phyloP scores from a whole-genome alignment of 2,329 filamentous ascomycete genomes.

The Monosporascus sp. region DNA sequence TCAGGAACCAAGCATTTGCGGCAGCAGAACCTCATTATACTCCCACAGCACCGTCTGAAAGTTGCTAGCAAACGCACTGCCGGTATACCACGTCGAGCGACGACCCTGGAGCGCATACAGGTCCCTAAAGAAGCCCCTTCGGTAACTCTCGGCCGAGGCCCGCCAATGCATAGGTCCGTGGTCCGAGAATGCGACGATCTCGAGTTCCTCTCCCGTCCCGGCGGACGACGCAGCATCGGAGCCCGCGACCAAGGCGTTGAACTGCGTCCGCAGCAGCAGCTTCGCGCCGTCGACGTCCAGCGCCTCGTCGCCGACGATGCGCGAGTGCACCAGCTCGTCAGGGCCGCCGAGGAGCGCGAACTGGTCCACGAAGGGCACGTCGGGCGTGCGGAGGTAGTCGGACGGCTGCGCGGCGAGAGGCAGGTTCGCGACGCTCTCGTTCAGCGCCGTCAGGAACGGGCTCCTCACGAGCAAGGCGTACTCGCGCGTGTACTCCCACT shows the following conservation, averaged over 20 bases:
- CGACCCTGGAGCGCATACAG: conserved; percentile 4
- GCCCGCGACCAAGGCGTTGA: too few species aligned
- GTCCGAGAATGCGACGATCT: conserved; percentile 1
- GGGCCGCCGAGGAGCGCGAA: neutral
- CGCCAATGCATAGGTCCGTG: neutral
- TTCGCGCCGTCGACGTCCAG: too few species aligned
- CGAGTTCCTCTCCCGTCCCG: too few species aligned
- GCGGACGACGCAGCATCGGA: too few species aligned
- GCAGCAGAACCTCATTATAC: too few species aligned
- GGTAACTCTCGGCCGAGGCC: conserved; percentile 3
- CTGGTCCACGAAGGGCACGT: neutral
- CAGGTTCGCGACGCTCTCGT: conserved; percentile 1
- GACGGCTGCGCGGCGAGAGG: neutral
- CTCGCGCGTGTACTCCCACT: too few species aligned
- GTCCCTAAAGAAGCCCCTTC: conserved; percentile 3
- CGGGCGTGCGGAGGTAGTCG: conserved; percentile 1
- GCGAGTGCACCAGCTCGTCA: neutral
- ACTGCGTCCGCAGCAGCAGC: too few species aligned
- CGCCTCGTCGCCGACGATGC: too few species aligned
- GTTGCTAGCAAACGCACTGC: conserved; percentile 1
- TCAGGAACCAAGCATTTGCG: too few species aligned
- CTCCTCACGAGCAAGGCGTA: neutral
- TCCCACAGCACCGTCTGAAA: too few species aligned
- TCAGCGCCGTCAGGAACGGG: neutral
- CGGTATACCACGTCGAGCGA: conserved; percentile 5